A percentile compares a stretch with the other conserved stretches of the same genome.
phyloP scores from a whole-genome alignment of 305 asterid genomes.

The Fraxinus sp. region DNA sequence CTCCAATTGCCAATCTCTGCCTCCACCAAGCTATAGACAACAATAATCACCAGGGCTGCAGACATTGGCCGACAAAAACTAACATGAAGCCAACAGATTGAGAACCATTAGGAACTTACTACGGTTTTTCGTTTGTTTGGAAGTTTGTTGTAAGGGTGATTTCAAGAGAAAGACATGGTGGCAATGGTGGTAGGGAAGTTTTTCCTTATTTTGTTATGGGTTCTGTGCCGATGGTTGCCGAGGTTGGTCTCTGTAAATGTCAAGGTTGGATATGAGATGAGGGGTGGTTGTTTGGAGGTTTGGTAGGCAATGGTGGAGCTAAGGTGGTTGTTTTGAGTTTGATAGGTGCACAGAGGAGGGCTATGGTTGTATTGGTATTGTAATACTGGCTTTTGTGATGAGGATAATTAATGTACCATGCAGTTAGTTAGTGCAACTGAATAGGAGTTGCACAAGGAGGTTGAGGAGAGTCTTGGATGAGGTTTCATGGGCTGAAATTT shows the following conservation, averaged over 20 bases:
- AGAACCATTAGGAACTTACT: neutral
- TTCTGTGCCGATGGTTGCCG: neutral
- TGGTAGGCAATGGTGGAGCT: neutral
- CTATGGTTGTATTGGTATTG: neutral
- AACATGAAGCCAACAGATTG: neutral
- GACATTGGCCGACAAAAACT: neutral
- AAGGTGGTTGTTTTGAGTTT: neutral
- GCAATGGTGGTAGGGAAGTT: neutral
- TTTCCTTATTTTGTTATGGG: neutral
- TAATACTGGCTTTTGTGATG: neutral
- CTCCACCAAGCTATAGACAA: neutral
- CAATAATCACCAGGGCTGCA: neutral
- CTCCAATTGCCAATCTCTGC: neutral
- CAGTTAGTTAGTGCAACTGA: too few relatives aligned
- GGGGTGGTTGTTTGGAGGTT: neutral
- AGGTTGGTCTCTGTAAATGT: neutral
- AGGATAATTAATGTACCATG: neutral
- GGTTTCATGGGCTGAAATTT: neutral
- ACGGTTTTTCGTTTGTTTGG: neutral
- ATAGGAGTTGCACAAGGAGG: neutral
- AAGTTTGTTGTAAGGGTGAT: neutral
- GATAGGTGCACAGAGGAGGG: neutral
- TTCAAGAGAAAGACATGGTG: neutral
- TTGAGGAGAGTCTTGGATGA: neutral
- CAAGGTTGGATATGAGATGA: neutral